Conservation (phyloP, 805 yeast species). For the Isabelozyma heimii region DNA sequence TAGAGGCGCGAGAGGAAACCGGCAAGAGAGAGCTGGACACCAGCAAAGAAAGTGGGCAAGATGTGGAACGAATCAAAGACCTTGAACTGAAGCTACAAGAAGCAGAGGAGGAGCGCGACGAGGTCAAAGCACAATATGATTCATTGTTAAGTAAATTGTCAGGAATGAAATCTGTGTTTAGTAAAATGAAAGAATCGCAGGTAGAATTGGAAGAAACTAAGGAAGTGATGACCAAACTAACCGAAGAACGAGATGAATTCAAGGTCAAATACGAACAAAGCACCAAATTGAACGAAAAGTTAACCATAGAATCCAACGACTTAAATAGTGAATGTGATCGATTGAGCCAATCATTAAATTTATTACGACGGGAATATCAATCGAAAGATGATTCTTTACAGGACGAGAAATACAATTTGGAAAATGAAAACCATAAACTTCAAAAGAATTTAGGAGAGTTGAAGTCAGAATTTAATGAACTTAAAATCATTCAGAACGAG, state of each 20-base stretch:
- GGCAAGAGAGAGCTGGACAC: not conserved
- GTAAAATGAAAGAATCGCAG: slow-evolving; percentile 71
- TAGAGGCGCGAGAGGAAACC: slow-evolving; percentile 1
- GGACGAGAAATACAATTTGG: slow-evolving; percentile 40
- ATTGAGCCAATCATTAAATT: slow-evolving; percentile 37
- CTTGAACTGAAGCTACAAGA: slow-evolving; percentile 26
- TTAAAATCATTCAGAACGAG: slow-evolving; percentile 37
- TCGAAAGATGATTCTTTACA: slow-evolving; percentile 31
- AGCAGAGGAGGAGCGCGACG: slow-evolving; percentile 52
- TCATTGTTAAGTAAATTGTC: slow-evolving; percentile 59
- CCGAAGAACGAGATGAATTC: slow-evolving; percentile 23
- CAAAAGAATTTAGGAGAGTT: slow-evolving; percentile 40
- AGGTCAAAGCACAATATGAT: slow-evolving; percentile 59
- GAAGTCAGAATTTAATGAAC: slow-evolving; percentile 38
- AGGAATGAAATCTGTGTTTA: slow-evolving; percentile 70
- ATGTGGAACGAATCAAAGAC: not conserved
- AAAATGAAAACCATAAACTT: slow-evolving; percentile 36
- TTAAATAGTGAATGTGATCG: slow-evolving; percentile 56
- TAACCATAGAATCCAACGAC: slow-evolving; percentile 32
- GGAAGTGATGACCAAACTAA: slow-evolving; percentile 34
- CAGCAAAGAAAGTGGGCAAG: not conserved
- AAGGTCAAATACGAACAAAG: slow-evolving; percentile 7
- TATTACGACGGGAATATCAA: slow-evolving; percentile 35
- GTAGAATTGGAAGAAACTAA: slow-evolving; percentile 56
- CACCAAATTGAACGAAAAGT: slow-evolving; percentile 9